Base-by-base conservation (phyloP, 352 stramenopile genomes). In the Phytophthora lateralis region DNA sequence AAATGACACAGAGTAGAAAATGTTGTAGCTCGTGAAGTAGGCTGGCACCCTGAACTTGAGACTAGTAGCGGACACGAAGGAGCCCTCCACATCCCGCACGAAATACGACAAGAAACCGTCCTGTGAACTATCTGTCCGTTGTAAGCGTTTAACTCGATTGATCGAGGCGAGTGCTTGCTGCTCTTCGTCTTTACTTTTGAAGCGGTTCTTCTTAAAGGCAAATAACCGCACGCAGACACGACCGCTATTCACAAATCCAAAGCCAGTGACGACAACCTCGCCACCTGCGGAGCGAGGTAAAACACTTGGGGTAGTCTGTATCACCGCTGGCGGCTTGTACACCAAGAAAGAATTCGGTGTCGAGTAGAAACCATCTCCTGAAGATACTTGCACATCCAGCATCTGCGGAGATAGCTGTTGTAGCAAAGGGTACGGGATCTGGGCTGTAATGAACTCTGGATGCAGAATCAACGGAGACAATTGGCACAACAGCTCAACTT, bases 1-100 rank as follows among this genome's bases (percentile, higher is more conserved):
- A 21, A 90, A 77, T 7, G 83, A 90, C 6, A 90, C 37, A 2
- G 79, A 82, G 30, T 85, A 90, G 54, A 75, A 92, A 18, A 90
- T 32, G 35, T 73, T 81, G 66, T 85, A 92, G n/a, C 56, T 80
- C 1, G 77, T 75, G 0, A 90, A 50, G n/a, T 71, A 63, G 0
- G 78, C 41, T 10, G 83, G 83, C 18, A 90, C 60, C 17, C 50
- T 39, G 26, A 78, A 80, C 20, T 63, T 69, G 15, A 90, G 24
- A 27, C 47, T 68, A 9, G 68, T 74, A 1, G 64, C 35, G 2
- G 80, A 88, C 2, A 87, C 51, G 37, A 84, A 77, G 5, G 32
- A 51, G 0, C 64, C 83, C 29, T 70, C 44, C 2, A 90, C 47
- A 35, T 90, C 80, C 18, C 65, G 55, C 6, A 43, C 43, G n/a